phyloP scores from a whole-genome alignment of 1,284 basidiomycete genomes.

The Boletellus deceptivus region DNA sequence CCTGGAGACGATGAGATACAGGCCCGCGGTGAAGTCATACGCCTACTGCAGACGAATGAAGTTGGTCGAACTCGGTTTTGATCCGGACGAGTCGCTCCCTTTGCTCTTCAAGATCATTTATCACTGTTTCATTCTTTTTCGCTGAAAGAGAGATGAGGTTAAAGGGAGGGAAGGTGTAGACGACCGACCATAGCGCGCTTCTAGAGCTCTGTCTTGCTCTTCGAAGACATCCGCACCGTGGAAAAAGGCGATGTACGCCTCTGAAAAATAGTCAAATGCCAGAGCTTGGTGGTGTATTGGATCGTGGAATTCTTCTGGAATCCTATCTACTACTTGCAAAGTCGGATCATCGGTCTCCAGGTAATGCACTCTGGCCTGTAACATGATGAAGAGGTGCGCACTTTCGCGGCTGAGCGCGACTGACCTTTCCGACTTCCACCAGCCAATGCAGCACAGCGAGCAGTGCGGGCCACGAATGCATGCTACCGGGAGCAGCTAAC shows the following conservation, averaged over 20 bases:
- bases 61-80: constrained; percentile 53
- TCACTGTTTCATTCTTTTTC: constrained; percentile 62
- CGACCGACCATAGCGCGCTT: constrained; percentile 69
- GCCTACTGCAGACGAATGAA: constrained; percentile 58
- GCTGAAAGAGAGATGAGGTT: constrained; percentile 40
- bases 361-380: constrained; percentile 48
- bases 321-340: constrained; percentile 55
- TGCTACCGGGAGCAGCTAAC: constrained; percentile 80
- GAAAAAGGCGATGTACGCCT: constrained; percentile 72
- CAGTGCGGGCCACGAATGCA: constrained; percentile 81
- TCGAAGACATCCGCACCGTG: constrained; percentile 70
- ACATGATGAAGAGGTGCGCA: background rate
- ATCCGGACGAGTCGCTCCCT: constrained; percentile 44
- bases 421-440: constrained; percentile 74
- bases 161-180: background rate
- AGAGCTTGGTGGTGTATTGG: constrained; percentile 70
- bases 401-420: constrained; percentile 17
- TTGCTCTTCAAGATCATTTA: constrained; percentile 58
- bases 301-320: constrained; percentile 73
- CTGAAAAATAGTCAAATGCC: constrained; percentile 70
- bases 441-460: constrained; percentile 87
- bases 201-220: constrained; percentile 65
- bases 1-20: constrained; percentile 39
- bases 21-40: background rate
- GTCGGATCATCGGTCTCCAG: constrained; percentile 60